Evolutionary conservation across 1,139 yeast genomes (phyloP), one percentile per base, ranked within the genome.

Genomic region (Kurtzmaniella quercitrusa): DNA sequence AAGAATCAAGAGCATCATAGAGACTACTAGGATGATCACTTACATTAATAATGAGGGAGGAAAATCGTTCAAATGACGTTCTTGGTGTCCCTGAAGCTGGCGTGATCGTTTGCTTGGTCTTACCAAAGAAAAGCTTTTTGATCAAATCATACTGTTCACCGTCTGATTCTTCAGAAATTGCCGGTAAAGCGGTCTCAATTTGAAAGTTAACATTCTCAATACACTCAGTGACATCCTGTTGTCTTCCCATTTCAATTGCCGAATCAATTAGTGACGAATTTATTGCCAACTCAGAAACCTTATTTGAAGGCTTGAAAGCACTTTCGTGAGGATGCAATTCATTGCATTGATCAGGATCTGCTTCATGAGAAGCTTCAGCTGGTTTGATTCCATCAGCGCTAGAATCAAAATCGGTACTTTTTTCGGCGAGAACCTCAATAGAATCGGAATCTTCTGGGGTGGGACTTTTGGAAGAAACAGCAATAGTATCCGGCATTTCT

Each of bases 181-280:
- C 95, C 40, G 79, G 81, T 48, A 86, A 72, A 0, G 96, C 95
- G n/a, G 95, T 88, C 58, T 91, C 97, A 25, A 91, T 70, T 60
- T 91, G 98, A 51, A 84, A 87, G n/a, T 91, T 72, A 3, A 93
- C 97, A 61, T 93, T 93, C 46, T 91, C 96, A 55, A 93, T 90
- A 63, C 98, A 91, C 60, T 93, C 98, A 0, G 97, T 89, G 15
- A 93, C 98, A 68, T 93, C 98, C 60, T 93, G 98, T 60, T 93
- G 98, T 52, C 95, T 75, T 2, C 96, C 96, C 49, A 87, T 75
- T 52, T 85, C 93, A 41, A 84, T 72, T 0, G 93, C 82, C 51
- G 82, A 78, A 47, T 80, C 88, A 62, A 84, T 75, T 55, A 83
- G 88, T 47, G 80, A 85, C 2, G 77, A 63, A 47, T 80, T 75